phyloP scores from a whole-genome alignment of 2,329 filamentous ascomycete species.

The Colletotrichum orbiculare region DNA sequence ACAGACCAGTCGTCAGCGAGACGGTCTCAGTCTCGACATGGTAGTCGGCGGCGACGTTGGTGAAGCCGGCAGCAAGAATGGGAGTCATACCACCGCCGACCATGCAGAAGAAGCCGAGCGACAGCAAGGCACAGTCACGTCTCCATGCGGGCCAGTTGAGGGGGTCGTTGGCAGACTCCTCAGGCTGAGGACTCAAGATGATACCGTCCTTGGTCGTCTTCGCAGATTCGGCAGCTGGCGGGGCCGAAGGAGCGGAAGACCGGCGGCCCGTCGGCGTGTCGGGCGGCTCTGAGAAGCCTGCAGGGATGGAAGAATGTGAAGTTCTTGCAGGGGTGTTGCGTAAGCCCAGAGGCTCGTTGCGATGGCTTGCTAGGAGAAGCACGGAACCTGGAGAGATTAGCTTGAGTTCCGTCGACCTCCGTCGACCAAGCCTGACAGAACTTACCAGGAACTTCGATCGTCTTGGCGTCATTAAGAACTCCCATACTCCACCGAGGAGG shows the following conservation, averaged over 20 bases:
- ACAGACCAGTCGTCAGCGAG: slow-evolving; percentile 88
- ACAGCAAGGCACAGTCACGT: slow-evolving; percentile 81
- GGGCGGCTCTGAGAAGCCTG: slow-evolving; percentile 47
- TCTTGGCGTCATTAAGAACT: slow-evolving; percentile 83
- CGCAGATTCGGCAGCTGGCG: slow-evolving; percentile 54
- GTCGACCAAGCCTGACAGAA: background rate
- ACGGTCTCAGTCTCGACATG: slow-evolving; percentile 77
- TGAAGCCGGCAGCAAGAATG: slow-evolving; percentile 89
- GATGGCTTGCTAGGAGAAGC: slow-evolving; percentile 64
- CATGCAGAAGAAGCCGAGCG: slow-evolving; percentile 92
- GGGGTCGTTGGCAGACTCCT: slow-evolving; percentile 90
- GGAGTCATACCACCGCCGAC: slow-evolving; percentile 93
- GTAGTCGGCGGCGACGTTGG: slow-evolving; percentile 76
- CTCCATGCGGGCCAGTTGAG: slow-evolving; percentile 91
- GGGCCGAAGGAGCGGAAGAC: slow-evolving; percentile 18
- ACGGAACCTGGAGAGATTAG: slow-evolving; percentile 61
- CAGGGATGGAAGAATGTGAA: slow-evolving; percentile 67
- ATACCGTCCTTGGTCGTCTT: slow-evolving; percentile 89
- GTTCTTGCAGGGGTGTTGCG: slow-evolving; percentile 67
- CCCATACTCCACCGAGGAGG: slow-evolving; percentile 72
- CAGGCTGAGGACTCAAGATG: slow-evolving; percentile 90
- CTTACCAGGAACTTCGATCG: slow-evolving; percentile 88
- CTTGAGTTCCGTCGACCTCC: background rate
- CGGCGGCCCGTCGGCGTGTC: slow-evolving; percentile 35
- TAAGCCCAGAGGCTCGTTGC: slow-evolving; percentile 69